Conservation (phyloP, 805 yeast species). For the Cyberlindnera sargentensis region DNA sequence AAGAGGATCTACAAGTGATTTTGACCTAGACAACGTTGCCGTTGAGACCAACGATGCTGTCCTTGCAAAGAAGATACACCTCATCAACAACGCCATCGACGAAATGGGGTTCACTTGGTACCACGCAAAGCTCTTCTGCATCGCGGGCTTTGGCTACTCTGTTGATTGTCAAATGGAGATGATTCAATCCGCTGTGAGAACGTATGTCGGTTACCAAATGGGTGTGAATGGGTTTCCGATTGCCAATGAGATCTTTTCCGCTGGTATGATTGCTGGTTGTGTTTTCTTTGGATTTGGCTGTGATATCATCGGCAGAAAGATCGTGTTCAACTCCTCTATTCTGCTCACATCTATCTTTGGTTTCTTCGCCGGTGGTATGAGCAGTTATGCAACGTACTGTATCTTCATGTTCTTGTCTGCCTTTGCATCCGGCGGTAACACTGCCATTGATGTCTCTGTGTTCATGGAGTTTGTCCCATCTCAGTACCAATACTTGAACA, state of each 20-base stretch:
- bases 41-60: slow-evolving; percentile 25
- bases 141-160: slow-evolving; percentile 48
- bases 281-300: slow-evolving; percentile 45
- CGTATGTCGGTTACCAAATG: slow-evolving; percentile 41
- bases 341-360: slow-evolving; percentile 39
- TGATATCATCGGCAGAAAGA: slow-evolving; percentile 43
- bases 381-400: slow-evolving; percentile 39
- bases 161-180: slow-evolving; percentile 44
- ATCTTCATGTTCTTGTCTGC: slow-evolving; percentile 38
- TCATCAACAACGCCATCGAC: slow-evolving; percentile 49
- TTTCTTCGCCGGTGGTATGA: slow-evolving; percentile 43
- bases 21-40: slow-evolving; percentile 7
- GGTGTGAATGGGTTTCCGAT: slow-evolving; percentile 31
- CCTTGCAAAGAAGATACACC: slow-evolving; percentile 30
- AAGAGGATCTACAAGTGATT: no score
- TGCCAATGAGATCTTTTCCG: slow-evolving; percentile 38
- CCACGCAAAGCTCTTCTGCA: slow-evolving; percentile 35
- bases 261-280: slow-evolving; percentile 43
- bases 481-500: slow-evolving; percentile 41
- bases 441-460: slow-evolving; percentile 44
- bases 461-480: slow-evolving; percentile 44
- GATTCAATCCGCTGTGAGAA: slow-evolving; percentile 38
- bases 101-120: slow-evolving; percentile 56
- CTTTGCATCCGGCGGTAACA: slow-evolving; percentile 45
- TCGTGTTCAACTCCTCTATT: slow-evolving; percentile 44